Conservation (phyloP, 2,329 filamentous ascomycete genomes). For the Fusarium praegraminearum region DNA sequence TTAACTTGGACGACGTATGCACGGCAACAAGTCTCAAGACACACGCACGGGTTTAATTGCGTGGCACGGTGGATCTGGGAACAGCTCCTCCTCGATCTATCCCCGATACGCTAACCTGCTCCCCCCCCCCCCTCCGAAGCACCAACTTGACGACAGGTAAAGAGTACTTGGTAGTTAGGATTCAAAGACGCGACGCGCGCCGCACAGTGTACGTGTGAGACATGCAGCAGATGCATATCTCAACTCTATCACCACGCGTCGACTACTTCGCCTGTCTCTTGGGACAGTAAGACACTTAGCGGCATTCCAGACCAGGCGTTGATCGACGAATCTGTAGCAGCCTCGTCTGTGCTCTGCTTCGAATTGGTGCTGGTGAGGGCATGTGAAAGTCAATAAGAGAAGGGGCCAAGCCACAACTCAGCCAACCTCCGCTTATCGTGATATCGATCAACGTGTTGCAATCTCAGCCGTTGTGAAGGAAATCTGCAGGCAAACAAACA, state of each 20-base stretch:
- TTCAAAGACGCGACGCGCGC: slow-evolving; percentile 12
- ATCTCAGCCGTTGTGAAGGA: slow-evolving; percentile 10
- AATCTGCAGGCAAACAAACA: neutral
- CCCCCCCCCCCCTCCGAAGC: neutral
- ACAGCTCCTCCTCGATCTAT: slow-evolving; percentile 12
- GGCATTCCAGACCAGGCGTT: neutral
- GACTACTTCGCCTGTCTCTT: neutral
- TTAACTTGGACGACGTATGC: slow-evolving; percentile 32
- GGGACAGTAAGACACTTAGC: neutral
- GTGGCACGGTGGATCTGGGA: slow-evolving; percentile 28
- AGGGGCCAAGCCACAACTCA: slow-evolving; percentile 12
- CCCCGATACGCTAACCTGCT: slow-evolving; percentile 26
- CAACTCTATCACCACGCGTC: neutral
- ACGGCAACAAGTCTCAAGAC: slow-evolving; percentile 24
- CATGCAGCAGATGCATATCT: slow-evolving; percentile 1
- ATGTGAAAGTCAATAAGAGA: slow-evolving; percentile 22
- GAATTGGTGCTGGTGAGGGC: neutral
- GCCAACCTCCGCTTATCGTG: slow-evolving; percentile 3
- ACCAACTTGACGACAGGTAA: neutral
- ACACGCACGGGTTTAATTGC: slow-evolving; percentile 33
- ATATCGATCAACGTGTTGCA: neutral
- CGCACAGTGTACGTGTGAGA: slow-evolving; percentile 27
- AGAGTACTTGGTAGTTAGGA: neutral
- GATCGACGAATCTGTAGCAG: slow-evolving; percentile 2
- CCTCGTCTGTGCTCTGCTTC: neutral